A percentile compares a stretch with the other conserved stretches of the same genome.
Evolutionary conservation across 495 filamentous ascomycete species (phyloP).

Genomic region (Hamigera avellanea): DNA sequence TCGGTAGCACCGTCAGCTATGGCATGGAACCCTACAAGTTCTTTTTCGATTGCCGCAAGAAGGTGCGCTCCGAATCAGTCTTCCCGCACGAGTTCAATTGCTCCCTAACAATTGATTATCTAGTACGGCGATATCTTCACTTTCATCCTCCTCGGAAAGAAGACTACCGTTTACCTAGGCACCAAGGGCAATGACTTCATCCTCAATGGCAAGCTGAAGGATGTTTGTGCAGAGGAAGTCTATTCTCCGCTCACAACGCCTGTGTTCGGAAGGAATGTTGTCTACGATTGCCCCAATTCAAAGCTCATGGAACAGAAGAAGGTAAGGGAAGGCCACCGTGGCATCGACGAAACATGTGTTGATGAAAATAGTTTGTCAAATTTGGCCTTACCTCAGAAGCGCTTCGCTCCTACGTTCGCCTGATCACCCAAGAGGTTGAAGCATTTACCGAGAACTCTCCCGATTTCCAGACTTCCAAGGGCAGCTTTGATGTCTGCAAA

Average conservation of each 20-base stretch:
- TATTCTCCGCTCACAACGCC: constrained; percentile 50
- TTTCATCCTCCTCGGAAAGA: constrained; percentile 51
- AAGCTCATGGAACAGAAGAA: constrained; percentile 64
- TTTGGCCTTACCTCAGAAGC: constrained; percentile 51
- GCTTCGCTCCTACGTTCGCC: constrained; percentile 48
- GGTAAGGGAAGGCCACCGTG: constrained; percentile 16
- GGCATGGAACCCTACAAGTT: constrained; percentile 54
- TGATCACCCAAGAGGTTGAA: constrained; percentile 43
- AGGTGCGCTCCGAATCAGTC: constrained; percentile 23
- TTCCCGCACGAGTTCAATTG: background rate
- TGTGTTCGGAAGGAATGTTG: constrained; percentile 51
- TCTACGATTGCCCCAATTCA: constrained; percentile 54
- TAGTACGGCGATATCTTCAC: constrained; percentile 58
- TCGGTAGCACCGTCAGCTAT: constrained; percentile 53
- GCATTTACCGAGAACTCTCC: constrained; percentile 36
- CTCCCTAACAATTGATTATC: constrained; percentile 5
- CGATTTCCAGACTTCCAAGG: constrained; percentile 31
- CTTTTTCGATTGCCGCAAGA: constrained; percentile 42
- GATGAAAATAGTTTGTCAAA: constrained; percentile 45
- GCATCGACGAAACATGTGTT: background rate
- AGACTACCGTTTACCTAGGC: constrained; percentile 49
- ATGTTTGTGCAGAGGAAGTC: constrained; percentile 54
- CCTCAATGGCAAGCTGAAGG: constrained; percentile 48
- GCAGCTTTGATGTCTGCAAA: constrained; percentile 41
- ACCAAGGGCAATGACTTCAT: constrained; percentile 54